Base-by-base conservation (phyloP, 768 basidiomycete genomes). In the Hygrocybe coccinea region DNA sequence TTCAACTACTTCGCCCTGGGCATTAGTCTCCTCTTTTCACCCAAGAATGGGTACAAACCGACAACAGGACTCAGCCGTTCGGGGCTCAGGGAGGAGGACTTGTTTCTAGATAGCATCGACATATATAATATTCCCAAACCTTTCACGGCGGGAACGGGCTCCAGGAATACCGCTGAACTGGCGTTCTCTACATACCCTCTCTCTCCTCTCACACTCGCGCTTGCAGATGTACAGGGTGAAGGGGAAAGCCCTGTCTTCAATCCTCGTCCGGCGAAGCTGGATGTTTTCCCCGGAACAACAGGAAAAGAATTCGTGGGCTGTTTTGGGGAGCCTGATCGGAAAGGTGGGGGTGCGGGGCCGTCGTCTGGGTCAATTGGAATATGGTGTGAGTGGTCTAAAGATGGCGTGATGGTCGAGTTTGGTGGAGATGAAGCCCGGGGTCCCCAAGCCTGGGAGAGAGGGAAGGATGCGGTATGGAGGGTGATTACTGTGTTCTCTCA, bases 341-440 rank as follows among this genome's bases (percentile, higher is more conserved):
- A 97, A 67, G 95, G 95, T 6, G 93, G 94, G 19, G 94, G 95
- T 1, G 75, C 83, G 8, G 91, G 91, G 1, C 90, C 91, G 11
- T 87, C 86, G 19, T 82, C 84, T 2, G 89, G 89, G 37, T 91
- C 87, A 33, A 89, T 95, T 61, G 86, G 86, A 25, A 91, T 95
- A 60, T 97, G 92, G 91, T 89, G 92, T 60, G 92, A 97, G 69
- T 97, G 93, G 94, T 77, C 83, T 24, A 79, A 74, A 61, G 80
- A 86, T 57, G 91, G 90, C 2, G 66, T 93, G 35, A 90, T 93
- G 89, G 79, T 91, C 11, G 91, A 93, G 63, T 90, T 91, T 66
- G 89, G 87, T 0, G 90, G 89, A 1, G 80, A 81, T 47, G 83
- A 89, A 57, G 84, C 87, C 11, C 80, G 79, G 55, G 90, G 91